A percentile compares a stretch with the other conserved stretches of the same genome.
Conservation (phyloP, 495 filamentous ascomycete species). For the Podospora comata region DNA sequence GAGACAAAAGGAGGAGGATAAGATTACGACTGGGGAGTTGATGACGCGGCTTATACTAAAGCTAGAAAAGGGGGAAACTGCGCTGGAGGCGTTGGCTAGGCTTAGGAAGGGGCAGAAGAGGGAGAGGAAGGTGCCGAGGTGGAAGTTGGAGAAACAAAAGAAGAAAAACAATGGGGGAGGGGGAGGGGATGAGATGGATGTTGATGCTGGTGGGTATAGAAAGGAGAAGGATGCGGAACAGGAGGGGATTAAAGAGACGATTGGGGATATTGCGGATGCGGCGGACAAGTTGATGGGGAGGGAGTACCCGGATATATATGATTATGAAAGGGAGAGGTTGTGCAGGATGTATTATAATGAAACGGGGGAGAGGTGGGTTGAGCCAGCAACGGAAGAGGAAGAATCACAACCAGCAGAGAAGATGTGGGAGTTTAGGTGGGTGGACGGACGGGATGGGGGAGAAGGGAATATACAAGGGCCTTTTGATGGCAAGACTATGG, state of each 20-base stretch:
- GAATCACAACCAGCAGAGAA: constrained; percentile 30
- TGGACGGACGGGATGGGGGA: constrained; percentile 78
- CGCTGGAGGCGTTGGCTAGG: constrained; percentile 81
- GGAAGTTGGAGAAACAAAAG: constrained; percentile 56
- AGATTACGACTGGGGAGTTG: constrained; percentile 68
- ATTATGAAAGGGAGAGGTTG: constrained; percentile 78
- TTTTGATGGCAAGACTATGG: constrained; percentile 81
- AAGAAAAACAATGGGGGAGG: constrained; percentile 30
- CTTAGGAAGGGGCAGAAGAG: constrained; percentile 67
- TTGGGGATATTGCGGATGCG: constrained; percentile 81
- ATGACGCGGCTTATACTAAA: constrained; percentile 65
- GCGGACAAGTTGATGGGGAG: constrained; percentile 80
- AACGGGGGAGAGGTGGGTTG: constrained; percentile 88
- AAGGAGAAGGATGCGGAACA: constrained; percentile 67
- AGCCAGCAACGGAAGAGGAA: constrained; percentile 34
- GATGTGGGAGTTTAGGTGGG: constrained; percentile 92
- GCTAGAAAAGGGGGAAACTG: constrained; percentile 81
- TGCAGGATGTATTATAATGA: constrained; percentile 81
- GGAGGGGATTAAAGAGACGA: constrained; percentile 60
- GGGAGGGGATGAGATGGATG: constrained; percentile 56
- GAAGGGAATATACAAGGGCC: constrained; percentile 66
- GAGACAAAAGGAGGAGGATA: constrained; percentile 68
- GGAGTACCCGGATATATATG: constrained; percentile 84
- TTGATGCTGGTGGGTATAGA: constrained; percentile 50
- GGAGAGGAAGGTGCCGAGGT: constrained; percentile 59